A percentile compares a stretch with the other conserved stretches of the same genome.
Conservation (phyloP, 169 alveolate species). For the Plasmodium vivax region DNA sequence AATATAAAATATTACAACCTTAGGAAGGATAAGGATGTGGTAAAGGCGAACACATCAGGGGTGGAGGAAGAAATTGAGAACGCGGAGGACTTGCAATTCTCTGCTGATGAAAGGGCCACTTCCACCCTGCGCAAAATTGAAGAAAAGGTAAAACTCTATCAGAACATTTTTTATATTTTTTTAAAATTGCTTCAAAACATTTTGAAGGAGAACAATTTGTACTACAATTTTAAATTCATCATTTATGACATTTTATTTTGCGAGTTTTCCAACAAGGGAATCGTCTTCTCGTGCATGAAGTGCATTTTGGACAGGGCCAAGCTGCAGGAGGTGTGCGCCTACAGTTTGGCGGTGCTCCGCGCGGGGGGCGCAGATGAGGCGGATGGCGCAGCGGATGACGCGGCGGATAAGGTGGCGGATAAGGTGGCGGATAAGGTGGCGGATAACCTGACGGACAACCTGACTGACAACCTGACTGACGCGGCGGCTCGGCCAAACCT, state of each 20-base stretch:
- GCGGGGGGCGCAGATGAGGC: background rate
- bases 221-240: slow-evolving; percentile 61
- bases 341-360: slow-evolving; percentile 7
- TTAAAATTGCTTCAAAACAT: slow-evolving; percentile 50
- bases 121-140: background rate
- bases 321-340: slow-evolving; percentile 30
- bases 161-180: slow-evolving; percentile 55
- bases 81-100: background rate
- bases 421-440: background rate
- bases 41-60: slow-evolving; percentile 1
- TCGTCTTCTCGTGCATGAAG: slow-evolving; percentile 48
- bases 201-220: slow-evolving; percentile 22
- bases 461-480: background rate
- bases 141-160: slow-evolving; percentile 59
- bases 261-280: slow-evolving; percentile 49
- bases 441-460: background rate
- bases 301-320: slow-evolving; percentile 50
- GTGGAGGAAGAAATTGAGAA: background rate
- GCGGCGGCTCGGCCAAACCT: background rate
- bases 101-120: background rate
- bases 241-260: slow-evolving; percentile 64
- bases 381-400: too few species aligned
- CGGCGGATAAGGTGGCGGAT: too few species aligned
- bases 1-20: slow-evolving; percentile 43
- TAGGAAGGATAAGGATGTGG: slow-evolving; percentile 19